These are phyloP conservation scores for Cercospora janseana DNA, from an alignment of 2,329 filamentous ascomycete species.

Conservation along the genomic window DNA sequence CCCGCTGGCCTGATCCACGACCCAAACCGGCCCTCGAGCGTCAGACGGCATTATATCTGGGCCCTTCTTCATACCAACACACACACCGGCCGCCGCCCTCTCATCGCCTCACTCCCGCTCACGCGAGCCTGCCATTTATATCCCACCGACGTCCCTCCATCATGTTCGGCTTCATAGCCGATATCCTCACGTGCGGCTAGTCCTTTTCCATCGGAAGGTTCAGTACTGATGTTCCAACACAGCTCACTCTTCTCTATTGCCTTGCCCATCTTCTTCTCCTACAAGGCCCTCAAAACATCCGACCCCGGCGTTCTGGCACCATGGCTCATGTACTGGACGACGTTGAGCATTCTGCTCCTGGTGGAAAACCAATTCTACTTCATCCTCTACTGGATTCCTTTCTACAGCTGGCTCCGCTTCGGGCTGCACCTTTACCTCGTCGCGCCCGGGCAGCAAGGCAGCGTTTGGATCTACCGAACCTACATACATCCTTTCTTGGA, in stretches of 20 bases:
- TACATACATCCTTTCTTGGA: conserved; percentile 85
- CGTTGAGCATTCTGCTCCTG: conserved; percentile 75
- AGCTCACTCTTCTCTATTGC: conserved; percentile 86
- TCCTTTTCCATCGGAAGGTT: conserved; percentile 22
- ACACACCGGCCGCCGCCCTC: not conserved
- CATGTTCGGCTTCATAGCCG: conserved; percentile 77
- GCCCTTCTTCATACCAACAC: not conserved
- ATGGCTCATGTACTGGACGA: conserved; percentile 99
- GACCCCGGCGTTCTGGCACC: conserved; percentile 86
- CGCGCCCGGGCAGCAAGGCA: conserved; percentile 94
- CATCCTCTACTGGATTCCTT: conserved; percentile 85
- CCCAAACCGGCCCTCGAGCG: not conserved
- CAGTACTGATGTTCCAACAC: conserved; percentile 16
- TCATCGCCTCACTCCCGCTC: conserved; percentile 19
- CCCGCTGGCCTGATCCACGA: conserved; percentile 1
- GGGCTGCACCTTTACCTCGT: conserved; percentile 89
- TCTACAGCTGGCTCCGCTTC: conserved; percentile 89
- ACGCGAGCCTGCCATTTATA: conserved; percentile 2
- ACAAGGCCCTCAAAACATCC: conserved; percentile 92
- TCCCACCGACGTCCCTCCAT: conserved; percentile 7
- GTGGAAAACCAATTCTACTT: conserved; percentile 86
- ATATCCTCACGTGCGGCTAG: conserved; percentile 69
- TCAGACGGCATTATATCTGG: not conserved
- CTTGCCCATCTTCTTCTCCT: conserved; percentile 94
- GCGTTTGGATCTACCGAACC: conserved; percentile 77